Percentiles rank a stretch among this genome's conserved stretches.
phyloP scores from a whole-genome alignment of 192 early-diverging fungal species.

The Coemansia sp. region DNA sequence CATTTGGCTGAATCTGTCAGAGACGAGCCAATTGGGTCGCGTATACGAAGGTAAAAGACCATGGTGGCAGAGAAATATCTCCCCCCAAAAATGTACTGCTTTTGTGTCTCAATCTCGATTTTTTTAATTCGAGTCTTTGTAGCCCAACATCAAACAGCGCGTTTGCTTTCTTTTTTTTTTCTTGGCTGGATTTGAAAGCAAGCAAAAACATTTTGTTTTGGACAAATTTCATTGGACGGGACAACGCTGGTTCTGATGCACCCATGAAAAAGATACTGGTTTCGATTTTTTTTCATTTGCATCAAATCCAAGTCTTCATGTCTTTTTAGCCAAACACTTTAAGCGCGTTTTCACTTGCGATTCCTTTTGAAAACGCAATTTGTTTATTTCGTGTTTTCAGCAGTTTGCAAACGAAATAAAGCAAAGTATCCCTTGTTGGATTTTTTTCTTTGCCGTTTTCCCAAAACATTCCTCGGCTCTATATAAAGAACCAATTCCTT shows the following conservation, averaged over 20 bases:
- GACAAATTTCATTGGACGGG: not conserved
- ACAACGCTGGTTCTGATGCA: not conserved
- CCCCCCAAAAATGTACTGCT: not conserved
- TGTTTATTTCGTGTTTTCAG: no score
- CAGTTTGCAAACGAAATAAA: not conserved
- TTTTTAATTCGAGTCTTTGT: not conserved
- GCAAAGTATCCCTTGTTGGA: slow-evolving; percentile 14
- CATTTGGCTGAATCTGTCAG: not conserved
- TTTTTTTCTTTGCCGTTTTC: slow-evolving; percentile 12
- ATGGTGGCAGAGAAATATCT: not conserved
- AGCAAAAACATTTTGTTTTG: not conserved
- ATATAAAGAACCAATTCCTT: slow-evolving; percentile 3
- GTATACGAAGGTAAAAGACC: not conserved
- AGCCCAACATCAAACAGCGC: not conserved
- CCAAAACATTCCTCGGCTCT: not conserved
- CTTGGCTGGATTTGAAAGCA: not conserved
- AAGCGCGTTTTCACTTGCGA: slow-evolving; percentile 8
- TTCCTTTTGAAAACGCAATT: no score
- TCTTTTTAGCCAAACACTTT: not conserved
- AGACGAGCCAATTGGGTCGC: not conserved
- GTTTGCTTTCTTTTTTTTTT: not conserved
- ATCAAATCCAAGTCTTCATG: not conserved
- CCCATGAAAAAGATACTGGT: not conserved
- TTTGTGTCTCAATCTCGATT: not conserved
- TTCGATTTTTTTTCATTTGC: slow-evolving; percentile 5